Conservation (phyloP, 805 yeast species). For the Phaffomyces opuntiae region DNA sequence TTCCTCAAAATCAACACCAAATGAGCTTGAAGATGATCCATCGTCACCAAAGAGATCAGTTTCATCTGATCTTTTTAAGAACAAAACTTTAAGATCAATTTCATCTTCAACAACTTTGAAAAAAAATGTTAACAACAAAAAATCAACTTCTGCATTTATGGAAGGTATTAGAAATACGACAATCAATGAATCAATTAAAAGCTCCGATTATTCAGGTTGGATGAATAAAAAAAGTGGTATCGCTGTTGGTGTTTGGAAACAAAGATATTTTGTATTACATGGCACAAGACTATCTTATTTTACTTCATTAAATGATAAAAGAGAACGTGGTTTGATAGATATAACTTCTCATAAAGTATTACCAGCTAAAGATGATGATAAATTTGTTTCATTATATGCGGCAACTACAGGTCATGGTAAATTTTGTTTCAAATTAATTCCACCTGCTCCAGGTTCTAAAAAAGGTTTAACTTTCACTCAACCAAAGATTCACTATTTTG, state of each 20-base stretch:
- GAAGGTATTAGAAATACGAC: conserved; percentile 79
- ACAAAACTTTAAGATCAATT: conserved; percentile 46
- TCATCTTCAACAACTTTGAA: conserved; percentile 39
- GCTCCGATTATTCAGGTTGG: conserved; percentile 86
- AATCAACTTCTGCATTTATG: conserved; percentile 69
- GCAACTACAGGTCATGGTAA: conserved; percentile 94
- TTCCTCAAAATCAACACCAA: not conserved
- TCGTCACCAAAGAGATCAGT: conserved; percentile 33
- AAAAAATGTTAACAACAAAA: conserved; percentile 36
- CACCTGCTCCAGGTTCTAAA: conserved; percentile 96
- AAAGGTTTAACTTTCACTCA: conserved; percentile 95
- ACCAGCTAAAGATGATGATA: conserved; percentile 80
- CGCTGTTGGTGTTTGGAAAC: conserved; percentile 87
- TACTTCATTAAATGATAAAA: conserved; percentile 64
- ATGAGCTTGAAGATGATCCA: not conserved
- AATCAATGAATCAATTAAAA: conserved; percentile 70
- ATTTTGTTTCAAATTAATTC: conserved; percentile 84
- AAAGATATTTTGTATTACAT: conserved; percentile 75
- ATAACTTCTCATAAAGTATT: conserved; percentile 90
- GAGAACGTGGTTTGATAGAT: conserved; percentile 90
- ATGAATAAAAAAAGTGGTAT: conserved; percentile 88
- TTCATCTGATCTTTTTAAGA: conserved; percentile 39
- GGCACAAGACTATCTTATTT: conserved; percentile 92
- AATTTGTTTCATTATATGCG: conserved; percentile 78
- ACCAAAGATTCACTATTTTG: conserved; percentile 93